A percentile compares a stretch with the other conserved stretches of the same genome.
Evolutionary conservation across 345 rosid species (phyloP).

Genomic region (Lagerstroemia speciosa): DNA sequence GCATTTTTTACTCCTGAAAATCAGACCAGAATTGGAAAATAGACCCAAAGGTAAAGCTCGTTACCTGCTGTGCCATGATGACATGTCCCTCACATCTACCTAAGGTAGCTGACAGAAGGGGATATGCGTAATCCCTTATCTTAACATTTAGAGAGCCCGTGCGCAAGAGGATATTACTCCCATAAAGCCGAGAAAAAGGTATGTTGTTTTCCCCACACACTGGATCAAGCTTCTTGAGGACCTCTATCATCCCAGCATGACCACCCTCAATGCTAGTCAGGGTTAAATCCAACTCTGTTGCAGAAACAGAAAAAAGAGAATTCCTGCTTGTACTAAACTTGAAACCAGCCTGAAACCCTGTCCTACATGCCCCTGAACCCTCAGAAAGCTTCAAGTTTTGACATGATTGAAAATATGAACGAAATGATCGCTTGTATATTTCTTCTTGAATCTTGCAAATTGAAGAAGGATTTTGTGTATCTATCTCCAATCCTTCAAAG

Average conservation of each 20-base stretch:
- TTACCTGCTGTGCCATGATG: slow-evolving; percentile 94
- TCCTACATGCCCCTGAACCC: slow-evolving; percentile 77
- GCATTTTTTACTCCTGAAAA: background rate
- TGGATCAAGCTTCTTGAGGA: slow-evolving; percentile 77
- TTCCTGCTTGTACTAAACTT: slow-evolving; percentile 63
- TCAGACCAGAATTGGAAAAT: slow-evolving; percentile 7
- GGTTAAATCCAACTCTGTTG: slow-evolving; percentile 74
- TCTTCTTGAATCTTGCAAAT: slow-evolving; percentile 56
- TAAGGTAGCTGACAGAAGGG: slow-evolving; percentile 66
- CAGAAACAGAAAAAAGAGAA: slow-evolving; percentile 71
- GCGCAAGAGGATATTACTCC: slow-evolving; percentile 54
- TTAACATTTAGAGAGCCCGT: slow-evolving; percentile 53
- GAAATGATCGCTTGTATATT: slow-evolving; percentile 62
- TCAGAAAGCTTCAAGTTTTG: slow-evolving; percentile 54
- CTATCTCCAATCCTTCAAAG: slow-evolving; percentile 58
- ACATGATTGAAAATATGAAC: slow-evolving; percentile 78
- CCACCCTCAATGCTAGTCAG: slow-evolving; percentile 78
- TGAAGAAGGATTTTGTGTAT: slow-evolving; percentile 47
- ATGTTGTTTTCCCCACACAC: slow-evolving; percentile 55
- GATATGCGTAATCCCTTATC: slow-evolving; percentile 72
- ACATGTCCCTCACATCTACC: slow-evolving; percentile 84
- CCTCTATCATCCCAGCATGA: slow-evolving; percentile 77
- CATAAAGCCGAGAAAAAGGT: slow-evolving; percentile 95
- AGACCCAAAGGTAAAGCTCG: slow-evolving; percentile 4
- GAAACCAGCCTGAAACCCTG: slow-evolving; percentile 90